A percentile compares a stretch with the other conserved stretches of the same genome.
These are phyloP conservation scores for Rhodotorula glutinis DNA, from an alignment of 1,284 basidiomycete species.

Conservation along the genomic window DNA sequence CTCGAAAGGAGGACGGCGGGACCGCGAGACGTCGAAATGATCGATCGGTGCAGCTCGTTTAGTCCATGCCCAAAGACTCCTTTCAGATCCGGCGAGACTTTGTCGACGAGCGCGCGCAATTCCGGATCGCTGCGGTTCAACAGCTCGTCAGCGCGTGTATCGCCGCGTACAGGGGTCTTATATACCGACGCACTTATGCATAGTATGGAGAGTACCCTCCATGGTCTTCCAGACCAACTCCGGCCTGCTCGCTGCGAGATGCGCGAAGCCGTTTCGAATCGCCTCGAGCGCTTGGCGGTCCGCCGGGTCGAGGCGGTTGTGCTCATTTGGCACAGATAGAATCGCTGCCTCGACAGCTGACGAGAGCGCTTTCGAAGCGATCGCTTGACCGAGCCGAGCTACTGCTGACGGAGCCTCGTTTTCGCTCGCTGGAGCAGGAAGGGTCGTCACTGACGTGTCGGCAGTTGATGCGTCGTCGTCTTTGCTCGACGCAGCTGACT, in stretches of 20 bases:
- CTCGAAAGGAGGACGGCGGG: slow-evolving; percentile 35
- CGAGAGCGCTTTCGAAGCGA: slow-evolving; percentile 76
- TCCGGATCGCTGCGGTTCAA: slow-evolving; percentile 56
- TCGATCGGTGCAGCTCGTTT: slow-evolving; percentile 5
- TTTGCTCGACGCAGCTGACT: too few species aligned
- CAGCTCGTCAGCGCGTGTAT: neutral
- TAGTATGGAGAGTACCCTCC: slow-evolving; percentile 81
- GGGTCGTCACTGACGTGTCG: too few species aligned
- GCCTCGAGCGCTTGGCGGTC: slow-evolving; percentile 68
- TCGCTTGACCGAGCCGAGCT: slow-evolving; percentile 63
- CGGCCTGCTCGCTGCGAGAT: slow-evolving; percentile 74
- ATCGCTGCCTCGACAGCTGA: slow-evolving; percentile 58
- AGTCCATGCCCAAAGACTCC: neutral
- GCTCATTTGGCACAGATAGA: too few species aligned
- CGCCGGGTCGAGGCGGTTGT: slow-evolving; percentile 55
- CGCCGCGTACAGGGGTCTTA: neutral
- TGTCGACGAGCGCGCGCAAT: slow-evolving; percentile 61
- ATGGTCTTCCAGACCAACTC: slow-evolving; percentile 79
- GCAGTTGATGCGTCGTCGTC: too few species aligned
- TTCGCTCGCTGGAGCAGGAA: neutral
- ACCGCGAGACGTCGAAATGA: slow-evolving; percentile 25
- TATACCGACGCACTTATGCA: slow-evolving; percentile 69
- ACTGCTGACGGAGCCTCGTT: slow-evolving; percentile 38
- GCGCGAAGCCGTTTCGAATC: slow-evolving; percentile 81
- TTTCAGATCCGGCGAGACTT: slow-evolving; percentile 16